Percentiles rank a stretch among this genome's conserved stretches.
These are phyloP conservation scores for Patellifolia procumbens DNA, from an alignment of 179 eudicot species.

Conservation along the genomic window DNA sequence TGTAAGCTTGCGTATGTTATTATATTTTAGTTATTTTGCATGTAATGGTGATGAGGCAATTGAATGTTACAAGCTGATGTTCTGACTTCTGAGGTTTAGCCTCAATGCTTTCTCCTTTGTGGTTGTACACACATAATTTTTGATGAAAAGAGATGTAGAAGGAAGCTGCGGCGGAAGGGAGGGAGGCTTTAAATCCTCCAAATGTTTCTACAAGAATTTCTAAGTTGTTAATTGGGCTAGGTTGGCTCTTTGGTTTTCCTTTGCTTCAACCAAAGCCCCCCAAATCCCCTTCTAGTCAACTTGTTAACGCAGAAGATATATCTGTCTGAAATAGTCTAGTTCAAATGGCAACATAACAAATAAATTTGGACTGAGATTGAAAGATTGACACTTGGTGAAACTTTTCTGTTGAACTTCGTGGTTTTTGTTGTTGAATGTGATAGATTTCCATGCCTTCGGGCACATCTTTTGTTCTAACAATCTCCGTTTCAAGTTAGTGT, in stretches of 20 bases:
- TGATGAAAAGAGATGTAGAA: background rate
- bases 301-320: too few species aligned
- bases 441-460: background rate
- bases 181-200: background rate
- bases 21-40: background rate
- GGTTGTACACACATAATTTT: background rate
- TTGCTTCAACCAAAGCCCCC: background rate
- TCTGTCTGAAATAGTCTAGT: too few species aligned
- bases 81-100: background rate
- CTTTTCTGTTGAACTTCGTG: background rate
- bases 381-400: background rate
- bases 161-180: background rate
- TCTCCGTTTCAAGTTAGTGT: background rate
- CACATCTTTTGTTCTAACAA: background rate
- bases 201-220: background rate
- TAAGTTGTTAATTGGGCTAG: background rate
- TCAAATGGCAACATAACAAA: background rate
- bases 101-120: background rate
- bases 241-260: background rate
- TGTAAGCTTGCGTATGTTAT: background rate
- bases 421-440: background rate
- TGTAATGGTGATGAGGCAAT: background rate
- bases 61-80: background rate
- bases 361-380: background rate
- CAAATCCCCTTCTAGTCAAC: background rate